These are phyloP conservation scores for Hypoxylon fuscum DNA, from an alignment of 495 filamentous ascomycete species.

Conservation along the genomic window DNA sequence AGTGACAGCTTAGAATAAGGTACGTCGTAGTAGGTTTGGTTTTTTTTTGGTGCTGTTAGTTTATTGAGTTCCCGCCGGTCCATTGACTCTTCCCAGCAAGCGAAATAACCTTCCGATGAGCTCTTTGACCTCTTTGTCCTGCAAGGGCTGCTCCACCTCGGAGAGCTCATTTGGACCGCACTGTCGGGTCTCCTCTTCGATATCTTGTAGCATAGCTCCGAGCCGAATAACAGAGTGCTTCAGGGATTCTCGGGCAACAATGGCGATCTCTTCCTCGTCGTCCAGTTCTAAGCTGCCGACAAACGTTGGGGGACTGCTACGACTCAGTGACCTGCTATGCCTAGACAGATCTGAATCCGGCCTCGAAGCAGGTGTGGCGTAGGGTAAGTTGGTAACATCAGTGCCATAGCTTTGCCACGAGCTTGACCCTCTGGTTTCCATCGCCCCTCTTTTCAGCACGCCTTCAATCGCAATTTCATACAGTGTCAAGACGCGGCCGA, in stretches of 20 bases:
- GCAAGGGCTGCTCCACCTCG: background rate
- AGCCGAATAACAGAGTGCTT: constrained; percentile 3
- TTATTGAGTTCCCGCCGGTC: too few species aligned
- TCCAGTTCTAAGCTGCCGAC: constrained; percentile 2
- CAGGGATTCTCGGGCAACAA: constrained; percentile 1
- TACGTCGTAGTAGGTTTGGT: too few species aligned
- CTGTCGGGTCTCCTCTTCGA: constrained; percentile 4
- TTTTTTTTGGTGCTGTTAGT: too few species aligned
- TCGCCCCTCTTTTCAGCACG: too few species aligned
- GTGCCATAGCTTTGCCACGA: too few species aligned
- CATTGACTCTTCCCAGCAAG: background rate
- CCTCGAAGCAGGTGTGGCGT: too few species aligned
- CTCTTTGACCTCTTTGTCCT: constrained; percentile 3
- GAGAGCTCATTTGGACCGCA: background rate
- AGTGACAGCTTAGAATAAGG: too few species aligned
- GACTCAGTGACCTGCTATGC: too few species aligned
- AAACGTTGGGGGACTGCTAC: background rate
- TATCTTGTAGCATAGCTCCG: background rate
- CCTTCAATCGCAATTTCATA: constrained; percentile 1
- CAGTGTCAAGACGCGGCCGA: background rate
- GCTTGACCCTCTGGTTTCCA: too few species aligned
- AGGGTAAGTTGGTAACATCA: too few species aligned
- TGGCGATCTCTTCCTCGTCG: background rate
- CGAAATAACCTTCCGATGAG: background rate
- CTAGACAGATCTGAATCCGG: too few species aligned